Evolutionary conservation across 768 basidiomycete genomes (phyloP), one percentile per base, ranked within the genome.

Genomic region (Rhizopogon vinicolor): DNA sequence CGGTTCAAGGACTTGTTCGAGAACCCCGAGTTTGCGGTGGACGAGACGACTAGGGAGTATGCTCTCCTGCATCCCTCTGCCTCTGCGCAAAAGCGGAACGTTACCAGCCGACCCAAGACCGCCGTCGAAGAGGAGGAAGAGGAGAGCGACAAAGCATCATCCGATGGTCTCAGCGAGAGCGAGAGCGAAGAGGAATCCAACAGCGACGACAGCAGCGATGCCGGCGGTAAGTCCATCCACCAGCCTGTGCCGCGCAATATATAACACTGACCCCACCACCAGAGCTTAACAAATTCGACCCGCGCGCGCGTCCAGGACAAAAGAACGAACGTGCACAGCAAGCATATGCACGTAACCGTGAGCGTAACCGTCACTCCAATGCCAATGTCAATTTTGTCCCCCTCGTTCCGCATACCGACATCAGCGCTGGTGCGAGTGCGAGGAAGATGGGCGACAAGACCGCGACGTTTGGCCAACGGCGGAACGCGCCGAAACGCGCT

Each of bases 41-140:
- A 98, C 71, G 91, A 94, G 74, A 80, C 73, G 41, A 90, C 78
- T 61, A 78, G 91, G 63, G 97, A 98, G 74, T 98, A 79, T 68
- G 89, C 87, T n/a, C 71, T 98, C 60, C 83, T 98, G 67, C 94
- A 98, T 69, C 96, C 96, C 13, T 95, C 93, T 18, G 72, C 87
- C 9, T 84, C 74, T n/a, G 78, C 81, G 31, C 80, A 80, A 65
- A 81, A 76, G 67, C 72, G 75, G 65, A 66, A 57, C 25, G 51
- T 14, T 57, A 50, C 44, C 50, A 64, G 61, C 35, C 72, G 76
- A 59, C 70, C 71, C 49, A 91, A 82, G 78, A 95, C 91, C 1
- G 91, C 87, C 1, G 90, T 92, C 25, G 90, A 94, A 64, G 85
- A 91, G 37, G 92, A 95, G 60, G 91, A 91, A 31, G 94, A 94